phyloP scores from a whole-genome alignment of 2,329 filamentous ascomycete genomes.

The Pseudogymnoascus sp. region DNA sequence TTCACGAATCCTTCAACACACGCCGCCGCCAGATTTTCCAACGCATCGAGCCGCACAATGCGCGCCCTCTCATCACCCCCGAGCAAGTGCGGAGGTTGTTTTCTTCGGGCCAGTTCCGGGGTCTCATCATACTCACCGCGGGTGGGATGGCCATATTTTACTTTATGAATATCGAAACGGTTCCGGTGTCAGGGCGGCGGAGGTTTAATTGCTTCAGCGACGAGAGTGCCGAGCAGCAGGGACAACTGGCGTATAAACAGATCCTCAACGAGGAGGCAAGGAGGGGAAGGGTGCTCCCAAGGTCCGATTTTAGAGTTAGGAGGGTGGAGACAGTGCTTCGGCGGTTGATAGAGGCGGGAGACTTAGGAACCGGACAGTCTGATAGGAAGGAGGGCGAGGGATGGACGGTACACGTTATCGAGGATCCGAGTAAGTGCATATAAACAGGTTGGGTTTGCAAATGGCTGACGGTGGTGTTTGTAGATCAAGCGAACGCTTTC shows the following conservation, averaged over 20 bases:
- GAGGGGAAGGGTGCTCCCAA: constrained; percentile 45
- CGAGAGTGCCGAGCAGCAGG: constrained; percentile 43
- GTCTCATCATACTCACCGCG: constrained; percentile 33
- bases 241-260: constrained; percentile 45
- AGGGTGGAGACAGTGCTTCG: constrained; percentile 57
- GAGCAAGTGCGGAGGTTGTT: constrained; percentile 27
- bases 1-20: not conserved
- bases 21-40: not conserved
- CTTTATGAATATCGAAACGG: constrained; percentile 59
- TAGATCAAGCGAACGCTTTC: constrained; percentile 56
- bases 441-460: not conserved
- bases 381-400: constrained; percentile 31
- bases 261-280: constrained; percentile 46
- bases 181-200: constrained; percentile 61
- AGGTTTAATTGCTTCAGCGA: constrained; percentile 64
- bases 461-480: not conserved
- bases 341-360: constrained; percentile 58
- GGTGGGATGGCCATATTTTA: constrained; percentile 46
- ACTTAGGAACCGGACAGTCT: constrained; percentile 33
- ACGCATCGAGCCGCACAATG: constrained; percentile 11
- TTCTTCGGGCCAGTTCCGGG: constrained; percentile 30
- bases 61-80: constrained; percentile 32
- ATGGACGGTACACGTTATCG: constrained; percentile 70
- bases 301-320: constrained; percentile 46
- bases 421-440: constrained; percentile 42